A percentile compares a stretch with the other conserved stretches of the same genome.
Conservation (phyloP, 805 yeast genomes). For the Yamadazyma kitorensis region DNA sequence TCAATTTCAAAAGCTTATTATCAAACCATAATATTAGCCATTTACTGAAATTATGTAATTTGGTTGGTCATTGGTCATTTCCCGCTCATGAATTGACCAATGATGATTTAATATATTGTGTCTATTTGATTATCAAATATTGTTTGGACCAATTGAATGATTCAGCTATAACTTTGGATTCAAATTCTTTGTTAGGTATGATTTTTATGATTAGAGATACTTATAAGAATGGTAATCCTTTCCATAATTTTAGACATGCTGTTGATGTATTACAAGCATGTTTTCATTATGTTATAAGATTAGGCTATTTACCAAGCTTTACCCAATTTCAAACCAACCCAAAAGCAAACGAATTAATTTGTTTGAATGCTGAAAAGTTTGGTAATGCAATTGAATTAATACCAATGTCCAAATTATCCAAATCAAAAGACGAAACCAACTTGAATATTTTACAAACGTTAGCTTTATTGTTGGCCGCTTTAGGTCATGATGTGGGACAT, state of each 20-base stretch:
- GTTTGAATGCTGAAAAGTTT: conserved; percentile 11
- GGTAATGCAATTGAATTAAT: conserved; percentile 16
- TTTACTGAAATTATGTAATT: conserved; percentile 30
- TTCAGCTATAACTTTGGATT: conserved; percentile 16
- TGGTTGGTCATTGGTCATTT: conserved; percentile 64
- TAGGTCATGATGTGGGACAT: conserved; percentile 96
- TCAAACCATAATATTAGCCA: conserved; percentile 21
- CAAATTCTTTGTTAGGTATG: conserved; percentile 53
- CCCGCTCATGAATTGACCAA: conserved; percentile 62
- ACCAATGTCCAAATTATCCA: conserved; percentile 8
- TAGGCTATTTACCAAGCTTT: conserved; percentile 38
- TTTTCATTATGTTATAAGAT: conserved; percentile 55
- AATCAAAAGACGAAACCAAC: conserved; percentile 18
- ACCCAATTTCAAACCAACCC: conserved; percentile 34
- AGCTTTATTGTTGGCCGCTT: conserved; percentile 70
- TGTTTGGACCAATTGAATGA: conserved; percentile 30
- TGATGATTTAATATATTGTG: conserved; percentile 66
- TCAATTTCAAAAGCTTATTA: conserved; percentile 30
- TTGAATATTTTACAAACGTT: conserved; percentile 46
- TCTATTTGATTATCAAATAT: conserved; percentile 50
- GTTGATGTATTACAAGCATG: conserved; percentile 93
- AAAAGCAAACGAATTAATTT: conserved; percentile 23
- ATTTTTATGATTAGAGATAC: conserved; percentile 69
- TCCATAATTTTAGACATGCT: conserved; percentile 95
- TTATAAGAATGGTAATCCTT: conserved; percentile 82